Conservation (phyloP, 768 basidiomycete genomes). For the Dendrothele bispora region DNA sequence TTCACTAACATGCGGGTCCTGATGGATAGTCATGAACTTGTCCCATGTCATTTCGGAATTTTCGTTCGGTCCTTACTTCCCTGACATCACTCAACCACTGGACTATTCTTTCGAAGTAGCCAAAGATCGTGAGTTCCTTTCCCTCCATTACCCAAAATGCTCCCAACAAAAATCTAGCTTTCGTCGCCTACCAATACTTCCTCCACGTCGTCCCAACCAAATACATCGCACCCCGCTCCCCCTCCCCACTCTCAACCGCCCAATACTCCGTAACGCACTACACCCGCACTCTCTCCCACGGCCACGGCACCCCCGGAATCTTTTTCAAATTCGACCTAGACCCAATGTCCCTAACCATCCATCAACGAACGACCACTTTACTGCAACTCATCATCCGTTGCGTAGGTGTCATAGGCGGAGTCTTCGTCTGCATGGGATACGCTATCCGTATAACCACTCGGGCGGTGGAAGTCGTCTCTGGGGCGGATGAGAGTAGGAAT, state of each 20-base stretch:
- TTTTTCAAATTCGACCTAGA: slow-evolving; percentile 99
- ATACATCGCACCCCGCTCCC: slow-evolving; percentile 76
- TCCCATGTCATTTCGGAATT: slow-evolving; percentile 97
- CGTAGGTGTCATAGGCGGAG: slow-evolving; percentile 91
- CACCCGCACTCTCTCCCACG: slow-evolving; percentile 69
- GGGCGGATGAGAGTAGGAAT: slow-evolving; percentile 47
- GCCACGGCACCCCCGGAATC: slow-evolving; percentile 85
- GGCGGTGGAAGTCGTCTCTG: slow-evolving; percentile 65
- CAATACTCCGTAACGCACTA: slow-evolving; percentile 98
- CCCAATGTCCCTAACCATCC: slow-evolving; percentile 80
- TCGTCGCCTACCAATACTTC: slow-evolving; percentile 93
- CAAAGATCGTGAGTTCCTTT: slow-evolving; percentile 54
- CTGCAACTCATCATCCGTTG: slow-evolving; percentile 80
- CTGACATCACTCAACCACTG: slow-evolving; percentile 91
- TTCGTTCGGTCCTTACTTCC: slow-evolving; percentile 95
- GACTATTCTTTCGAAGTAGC: slow-evolving; percentile 86
- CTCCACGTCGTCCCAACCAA: slow-evolving; percentile 94
- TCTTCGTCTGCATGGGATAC: slow-evolving; percentile 84
- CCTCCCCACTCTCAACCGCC: slow-evolving; percentile 65
- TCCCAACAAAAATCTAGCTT: slow-evolving; percentile 46
- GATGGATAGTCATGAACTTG: slow-evolving; percentile 82
- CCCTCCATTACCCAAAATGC: slow-evolving; percentile 2
- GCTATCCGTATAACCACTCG: slow-evolving; percentile 65
- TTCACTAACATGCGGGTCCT: too few relatives aligned
- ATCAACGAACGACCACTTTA: slow-evolving; percentile 85